Evolutionary conservation across 179 eudicot species (phyloP).

Genomic region (Kewa caespitosa): DNA sequence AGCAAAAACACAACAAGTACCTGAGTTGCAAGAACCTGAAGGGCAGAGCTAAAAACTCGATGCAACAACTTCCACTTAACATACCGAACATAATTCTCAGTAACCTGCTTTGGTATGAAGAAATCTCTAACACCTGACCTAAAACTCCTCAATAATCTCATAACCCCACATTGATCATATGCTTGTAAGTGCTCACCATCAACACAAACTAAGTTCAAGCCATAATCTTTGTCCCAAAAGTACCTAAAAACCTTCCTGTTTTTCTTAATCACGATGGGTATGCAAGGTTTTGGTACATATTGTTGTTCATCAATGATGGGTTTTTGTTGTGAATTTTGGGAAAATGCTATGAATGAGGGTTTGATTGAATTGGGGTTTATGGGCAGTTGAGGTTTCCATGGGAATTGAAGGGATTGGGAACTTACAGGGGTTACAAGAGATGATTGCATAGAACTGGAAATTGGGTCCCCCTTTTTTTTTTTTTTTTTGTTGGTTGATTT

Average conservation of each 20-base stretch:
- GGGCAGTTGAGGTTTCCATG: conserved; percentile 34
- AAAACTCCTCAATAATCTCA: conserved; percentile 36
- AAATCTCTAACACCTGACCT: conserved; percentile 46
- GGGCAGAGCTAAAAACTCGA: conserved; percentile 86
- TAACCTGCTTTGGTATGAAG: conserved; percentile 69
- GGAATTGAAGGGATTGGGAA: conserved; percentile 24
- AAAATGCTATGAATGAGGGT: conserved; percentile 37
- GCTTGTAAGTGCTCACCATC: conserved; percentile 27
- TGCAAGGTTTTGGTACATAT: conserved; percentile 26
- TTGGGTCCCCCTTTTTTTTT: no score
- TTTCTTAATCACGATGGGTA: conserved; percentile 53
- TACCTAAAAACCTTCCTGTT: conserved; percentile 56
- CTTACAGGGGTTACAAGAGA: conserved; percentile 21
- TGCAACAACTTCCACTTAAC: conserved; percentile 96
- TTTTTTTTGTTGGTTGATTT: background rate
- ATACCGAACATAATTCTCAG: conserved; percentile 66
- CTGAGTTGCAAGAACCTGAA: conserved; percentile 99
- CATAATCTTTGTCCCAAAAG: conserved; percentile 53
- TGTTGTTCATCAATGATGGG: conserved; percentile 24
- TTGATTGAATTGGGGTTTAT: conserved; percentile 19
- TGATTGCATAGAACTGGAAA: conserved; percentile 42
- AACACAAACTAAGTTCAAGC: conserved; percentile 45
- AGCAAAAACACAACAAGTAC: conserved; percentile 28
- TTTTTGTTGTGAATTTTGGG: conserved; percentile 28
- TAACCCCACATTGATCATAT: conserved; percentile 36